Evolutionary conservation across 2,329 filamentous ascomycete species (phyloP).

Genomic region (Paraphaeosphaeria sporulosa): DNA sequence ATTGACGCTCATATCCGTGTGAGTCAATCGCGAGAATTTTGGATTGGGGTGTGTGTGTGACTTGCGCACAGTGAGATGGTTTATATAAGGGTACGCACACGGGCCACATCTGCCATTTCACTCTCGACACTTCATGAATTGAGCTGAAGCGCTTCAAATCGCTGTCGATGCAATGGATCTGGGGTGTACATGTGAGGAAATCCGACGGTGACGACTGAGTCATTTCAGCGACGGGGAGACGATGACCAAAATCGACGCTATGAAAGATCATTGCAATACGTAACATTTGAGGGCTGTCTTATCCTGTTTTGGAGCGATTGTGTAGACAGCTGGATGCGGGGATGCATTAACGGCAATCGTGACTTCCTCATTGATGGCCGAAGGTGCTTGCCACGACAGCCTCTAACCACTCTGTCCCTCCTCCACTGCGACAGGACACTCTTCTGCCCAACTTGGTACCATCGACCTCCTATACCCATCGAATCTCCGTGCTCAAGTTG

Average conservation of each 20-base stretch:
- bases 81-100: neutral
- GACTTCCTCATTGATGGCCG: slow-evolving; percentile 23
- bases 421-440: slow-evolving; percentile 1
- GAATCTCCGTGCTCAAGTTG: neutral
- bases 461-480: neutral
- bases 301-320: neutral
- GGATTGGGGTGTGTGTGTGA: neutral
- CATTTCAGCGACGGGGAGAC: too few species aligned
- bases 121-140: neutral
- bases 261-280: too few species aligned
- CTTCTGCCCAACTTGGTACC: neutral
- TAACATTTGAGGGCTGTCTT: too few species aligned
- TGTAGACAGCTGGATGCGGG: neutral
- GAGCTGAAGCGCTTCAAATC: neutral
- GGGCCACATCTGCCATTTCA: neutral
- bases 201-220: too few species aligned
- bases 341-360: slow-evolving; percentile 14
- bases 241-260: too few species aligned
- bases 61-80: neutral
- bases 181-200: too few species aligned
- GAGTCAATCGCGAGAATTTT: neutral
- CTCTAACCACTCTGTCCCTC: slow-evolving; percentile 1
- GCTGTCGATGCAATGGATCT: neutral
- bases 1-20: neutral
- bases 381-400: slow-evolving; percentile 23